A percentile compares a stretch with the other conserved stretches of the same genome.
phyloP scores from a whole-genome alignment of 2,329 filamentous ascomycete species.

The Venturia aucupariae region DNA sequence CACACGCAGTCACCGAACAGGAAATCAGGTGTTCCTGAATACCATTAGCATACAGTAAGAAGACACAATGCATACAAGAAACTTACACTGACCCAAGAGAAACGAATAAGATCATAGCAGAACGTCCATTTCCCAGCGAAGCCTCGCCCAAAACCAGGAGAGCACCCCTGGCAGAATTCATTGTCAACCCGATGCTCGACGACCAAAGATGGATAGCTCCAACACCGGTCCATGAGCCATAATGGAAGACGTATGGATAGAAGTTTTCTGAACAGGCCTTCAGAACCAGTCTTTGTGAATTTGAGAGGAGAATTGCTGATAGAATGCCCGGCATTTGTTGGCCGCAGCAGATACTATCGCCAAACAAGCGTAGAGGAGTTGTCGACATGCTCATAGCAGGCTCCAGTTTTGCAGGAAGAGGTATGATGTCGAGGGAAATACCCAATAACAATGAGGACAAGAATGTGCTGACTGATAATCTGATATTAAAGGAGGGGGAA shows the following conservation, averaged over 20 bases:
- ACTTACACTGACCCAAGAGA: too few species aligned
- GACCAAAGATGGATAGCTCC: too few species aligned
- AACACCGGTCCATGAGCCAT: too few species aligned
- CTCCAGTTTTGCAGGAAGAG: neutral
- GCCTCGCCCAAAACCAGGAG: too few species aligned
- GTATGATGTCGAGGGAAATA: neutral
- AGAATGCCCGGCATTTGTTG: neutral
- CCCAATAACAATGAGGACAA: too few species aligned
- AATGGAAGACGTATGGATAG: neutral
- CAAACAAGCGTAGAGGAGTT: neutral
- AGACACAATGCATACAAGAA: too few species aligned
- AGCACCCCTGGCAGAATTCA: too few species aligned
- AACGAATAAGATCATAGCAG: too few species aligned
- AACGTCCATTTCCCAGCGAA: too few species aligned
- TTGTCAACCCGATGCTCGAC: too few species aligned
- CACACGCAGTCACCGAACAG: neutral
- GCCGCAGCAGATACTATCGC: neutral
- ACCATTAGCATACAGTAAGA: neutral
- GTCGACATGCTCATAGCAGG: neutral
- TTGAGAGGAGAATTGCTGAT: neutral
- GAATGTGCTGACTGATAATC: too few species aligned
- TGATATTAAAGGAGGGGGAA: too few species aligned
- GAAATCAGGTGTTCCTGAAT: neutral
- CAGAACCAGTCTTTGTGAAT: neutral
- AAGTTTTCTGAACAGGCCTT: neutral